Evolutionary conservation across 2,329 filamentous ascomycete genomes (phyloP).

Genomic region (Paraconiothyrium sp.): DNA sequence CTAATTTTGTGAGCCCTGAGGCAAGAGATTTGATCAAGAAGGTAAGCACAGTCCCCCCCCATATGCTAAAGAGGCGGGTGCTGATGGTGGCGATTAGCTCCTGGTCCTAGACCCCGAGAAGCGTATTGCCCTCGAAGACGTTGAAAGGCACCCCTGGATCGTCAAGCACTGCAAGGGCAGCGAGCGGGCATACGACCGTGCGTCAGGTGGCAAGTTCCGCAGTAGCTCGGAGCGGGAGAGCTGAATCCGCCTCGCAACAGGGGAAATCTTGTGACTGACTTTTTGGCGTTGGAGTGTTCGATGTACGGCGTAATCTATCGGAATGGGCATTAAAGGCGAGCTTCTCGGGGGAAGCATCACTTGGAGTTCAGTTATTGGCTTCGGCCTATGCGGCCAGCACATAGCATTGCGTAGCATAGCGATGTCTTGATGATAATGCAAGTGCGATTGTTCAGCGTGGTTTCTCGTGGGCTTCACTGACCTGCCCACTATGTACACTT

Average conservation of each 20-base stretch:
- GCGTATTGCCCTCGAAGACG: slow-evolving; percentile 86
- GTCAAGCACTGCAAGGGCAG: slow-evolving; percentile 82
- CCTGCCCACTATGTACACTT: too few relatives aligned
- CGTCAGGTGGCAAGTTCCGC: slow-evolving; percentile 39
- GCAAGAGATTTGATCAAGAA: slow-evolving; percentile 91
- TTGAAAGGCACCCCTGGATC: slow-evolving; percentile 94
- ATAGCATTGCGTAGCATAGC: slow-evolving; percentile 19
- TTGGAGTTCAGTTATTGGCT: slow-evolving; percentile 19
- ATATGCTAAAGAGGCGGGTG: not conserved
- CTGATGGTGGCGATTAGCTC: slow-evolving; percentile 48
- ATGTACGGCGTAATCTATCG: slow-evolving; percentile 30
- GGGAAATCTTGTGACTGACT: slow-evolving; percentile 10
- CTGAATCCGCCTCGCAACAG: slow-evolving; percentile 21
- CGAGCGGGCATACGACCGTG: slow-evolving; percentile 45
- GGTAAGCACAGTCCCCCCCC: slow-evolving; percentile 60
- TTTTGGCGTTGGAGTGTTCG: slow-evolving; percentile 18
- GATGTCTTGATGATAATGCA: slow-evolving; percentile 27
- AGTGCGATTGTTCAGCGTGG: slow-evolving; percentile 6
- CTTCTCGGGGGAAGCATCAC: slow-evolving; percentile 19
- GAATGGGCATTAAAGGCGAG: slow-evolving; percentile 21
- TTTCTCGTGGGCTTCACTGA: not conserved
- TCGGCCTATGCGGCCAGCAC: slow-evolving; percentile 13
- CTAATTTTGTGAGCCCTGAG: slow-evolving; percentile 88
- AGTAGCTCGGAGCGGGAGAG: slow-evolving; percentile 40
- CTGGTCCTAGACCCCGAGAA: slow-evolving; percentile 94